A percentile compares a stretch with the other conserved stretches of the same genome.
phyloP scores from a whole-genome alignment of 257 asterid species.

The Linaria vulgaris region DNA sequence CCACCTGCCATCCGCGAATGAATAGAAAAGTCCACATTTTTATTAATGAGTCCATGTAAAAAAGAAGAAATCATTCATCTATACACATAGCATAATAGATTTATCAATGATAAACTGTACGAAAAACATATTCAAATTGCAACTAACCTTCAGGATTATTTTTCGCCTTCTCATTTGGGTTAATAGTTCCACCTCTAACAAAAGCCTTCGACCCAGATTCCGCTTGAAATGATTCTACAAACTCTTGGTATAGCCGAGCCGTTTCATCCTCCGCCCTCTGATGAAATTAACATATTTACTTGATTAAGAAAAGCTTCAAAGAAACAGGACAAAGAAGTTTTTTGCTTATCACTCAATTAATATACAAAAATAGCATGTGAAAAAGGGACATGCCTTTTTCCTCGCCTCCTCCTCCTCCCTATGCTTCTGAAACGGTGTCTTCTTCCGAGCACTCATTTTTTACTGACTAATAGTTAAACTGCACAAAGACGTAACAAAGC shows the following conservation, averaged over 20 bases:
- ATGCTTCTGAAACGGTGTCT: constrained; percentile 94
- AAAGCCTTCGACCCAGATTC: constrained; percentile 89
- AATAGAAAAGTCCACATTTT: constrained; percentile 91
- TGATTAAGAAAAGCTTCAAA: neutral
- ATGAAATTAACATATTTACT: constrained; percentile 6
- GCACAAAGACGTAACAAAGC: constrained; percentile 15
- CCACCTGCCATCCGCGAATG: constrained; percentile 99
- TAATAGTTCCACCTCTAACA: constrained; percentile 83
- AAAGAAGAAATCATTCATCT: constrained; percentile 56
- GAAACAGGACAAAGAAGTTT: neutral
- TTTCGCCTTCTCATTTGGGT: constrained; percentile 73
- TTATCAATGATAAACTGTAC: constrained; percentile 7
- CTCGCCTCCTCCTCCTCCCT: constrained; percentile 94
- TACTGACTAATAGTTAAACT: constrained; percentile 30
- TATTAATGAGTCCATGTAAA: constrained; percentile 73
- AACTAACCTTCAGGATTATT: constrained; percentile 69
- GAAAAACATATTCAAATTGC: constrained; percentile 17
- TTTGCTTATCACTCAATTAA: neutral
- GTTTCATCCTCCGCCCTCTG: constrained; percentile 94
- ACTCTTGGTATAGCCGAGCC: constrained; percentile 78
- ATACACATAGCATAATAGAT: constrained; percentile 40
- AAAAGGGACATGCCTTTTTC: constrained; percentile 56
- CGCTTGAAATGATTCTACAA: constrained; percentile 76
- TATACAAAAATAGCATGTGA: constrained; percentile 4
- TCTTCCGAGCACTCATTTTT: constrained; percentile 82